Evolutionary conservation across 2,329 filamentous ascomycete genomes (phyloP), one percentile per base, ranked within the genome.

Genomic region (Fusarium sp.): DNA sequence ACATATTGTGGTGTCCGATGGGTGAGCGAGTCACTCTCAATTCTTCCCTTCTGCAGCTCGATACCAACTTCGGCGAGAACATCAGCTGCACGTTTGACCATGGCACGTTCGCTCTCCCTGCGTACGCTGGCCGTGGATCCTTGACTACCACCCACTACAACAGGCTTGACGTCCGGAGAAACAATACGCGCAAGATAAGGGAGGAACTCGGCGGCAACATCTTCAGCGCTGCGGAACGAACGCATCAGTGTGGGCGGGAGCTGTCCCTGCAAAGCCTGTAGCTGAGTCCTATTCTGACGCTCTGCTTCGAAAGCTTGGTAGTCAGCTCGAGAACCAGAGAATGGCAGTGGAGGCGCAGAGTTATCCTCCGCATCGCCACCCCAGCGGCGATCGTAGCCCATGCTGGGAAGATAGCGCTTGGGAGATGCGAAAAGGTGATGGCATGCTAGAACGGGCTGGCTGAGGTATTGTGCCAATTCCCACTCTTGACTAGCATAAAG

Each of bases 401-500:
- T 68, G 66, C 80, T 82, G 55, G 81, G 77, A 72, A 82, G 58
- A 77, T 86, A 86, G 62, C 87, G 87, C 41, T 87, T 87, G 32
- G 92, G 90, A 1, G 93, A 92, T 8, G 95, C 94, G 79, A 99
- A 99, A 18, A 99, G 88, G 79, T 94, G 88, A 80, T 99, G 97
- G 79, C 97, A 98, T 8, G 94, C 96, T 4, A 98, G 88, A 22
- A 96, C 89, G 0, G 96, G 92, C 75, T 96, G 93, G 77, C 92
- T 94, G 55, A 98, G 89, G 81, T 99, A 99, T 0, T 94, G 92
- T 1, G 89, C 90, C 22, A 99, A 85, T 82, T 99, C 96, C 93
- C 96, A 99, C 63, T 97, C 95, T 81, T 98, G 96, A 67, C 89
- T 91, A n/a, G 90, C 85, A 79, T 92, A 97, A 3, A 98, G 88